A percentile compares a stretch with the other conserved stretches of the same genome.
Evolutionary conservation across 345 rosid genomes (phyloP).

Genomic region (Dovyalis caffra): DNA sequence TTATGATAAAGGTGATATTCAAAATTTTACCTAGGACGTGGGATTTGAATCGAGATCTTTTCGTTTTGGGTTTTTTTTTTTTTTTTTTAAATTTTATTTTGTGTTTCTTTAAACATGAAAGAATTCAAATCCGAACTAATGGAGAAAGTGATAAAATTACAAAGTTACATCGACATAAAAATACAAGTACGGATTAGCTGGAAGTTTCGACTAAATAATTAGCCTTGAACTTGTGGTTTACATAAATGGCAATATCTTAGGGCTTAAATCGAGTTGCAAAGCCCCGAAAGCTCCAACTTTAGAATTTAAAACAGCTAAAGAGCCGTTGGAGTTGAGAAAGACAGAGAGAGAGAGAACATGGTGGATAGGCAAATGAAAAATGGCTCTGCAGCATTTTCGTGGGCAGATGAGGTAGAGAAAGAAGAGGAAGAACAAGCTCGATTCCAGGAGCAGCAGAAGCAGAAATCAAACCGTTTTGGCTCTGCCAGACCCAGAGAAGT

Average conservation of each 20-base stretch:
- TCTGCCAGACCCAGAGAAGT: constrained; percentile 33
- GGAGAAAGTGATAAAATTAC: not conserved
- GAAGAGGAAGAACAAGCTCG: constrained; percentile 22
- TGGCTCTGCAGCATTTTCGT: constrained; percentile 9
- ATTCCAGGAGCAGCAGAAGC: not conserved
- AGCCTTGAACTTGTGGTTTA: not conserved
- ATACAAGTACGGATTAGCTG: not conserved
- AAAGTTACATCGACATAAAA: not conserved
- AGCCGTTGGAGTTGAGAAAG: constrained; percentile 18
- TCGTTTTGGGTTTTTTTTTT: too few relatives aligned
- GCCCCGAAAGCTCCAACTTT: not conserved
- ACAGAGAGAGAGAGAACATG: constrained; percentile 10
- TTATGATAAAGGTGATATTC: too few relatives aligned
- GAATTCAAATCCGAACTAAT: too few relatives aligned
- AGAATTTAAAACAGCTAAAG: constrained; percentile 14
- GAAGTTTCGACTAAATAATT: not conserved
- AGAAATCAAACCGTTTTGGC: constrained; percentile 32
- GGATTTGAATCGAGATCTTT: too few relatives aligned
- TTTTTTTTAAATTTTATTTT: too few relatives aligned
- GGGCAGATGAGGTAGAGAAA: constrained; percentile 33
- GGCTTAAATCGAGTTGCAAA: not conserved
- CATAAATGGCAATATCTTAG: not conserved
- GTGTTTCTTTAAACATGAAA: too few relatives aligned
- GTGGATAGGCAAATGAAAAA: constrained; percentile 2
- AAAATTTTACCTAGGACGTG: too few relatives aligned